A percentile compares a stretch with the other conserved stretches of the same genome.
Evolutionary conservation across 1,284 basidiomycete species (phyloP).

Genomic region (Cutaneotrichosporon curvatum): DNA sequence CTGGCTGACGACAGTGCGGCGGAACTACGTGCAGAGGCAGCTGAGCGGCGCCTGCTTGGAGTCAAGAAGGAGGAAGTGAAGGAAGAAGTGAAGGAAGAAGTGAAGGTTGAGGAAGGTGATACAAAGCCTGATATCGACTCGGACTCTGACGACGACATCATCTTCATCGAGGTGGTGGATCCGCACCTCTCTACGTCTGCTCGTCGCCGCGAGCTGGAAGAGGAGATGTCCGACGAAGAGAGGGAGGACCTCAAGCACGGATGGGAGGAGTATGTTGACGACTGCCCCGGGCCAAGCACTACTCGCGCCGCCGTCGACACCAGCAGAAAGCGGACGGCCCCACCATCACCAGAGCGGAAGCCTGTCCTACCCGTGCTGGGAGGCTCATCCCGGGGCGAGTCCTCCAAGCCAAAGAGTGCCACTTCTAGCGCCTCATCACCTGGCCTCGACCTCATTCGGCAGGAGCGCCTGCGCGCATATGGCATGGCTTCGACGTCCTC

Average conservation of each 20-base stretch:
- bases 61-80: constrained; percentile 2
- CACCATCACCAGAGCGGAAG: too few species aligned
- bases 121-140: not conserved
- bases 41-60: constrained; percentile 26
- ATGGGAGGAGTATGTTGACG: constrained; percentile 27
- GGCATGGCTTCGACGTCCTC: constrained; percentile 14
- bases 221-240: constrained; percentile 36
- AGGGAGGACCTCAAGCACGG: constrained; percentile 23
- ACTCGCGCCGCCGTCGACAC: not conserved
- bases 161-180: constrained; percentile 13
- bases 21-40: constrained; percentile 34
- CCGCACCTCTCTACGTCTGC: constrained; percentile 26
- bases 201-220: constrained; percentile 32
- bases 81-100: not conserved
- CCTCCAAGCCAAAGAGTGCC: too few species aligned
- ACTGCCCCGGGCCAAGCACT: not conserved
- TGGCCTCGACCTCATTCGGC: constrained; percentile 4
- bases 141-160: constrained; percentile 6
- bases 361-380: too few species aligned
- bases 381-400: too few species aligned
- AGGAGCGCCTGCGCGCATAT: constrained; percentile 21
- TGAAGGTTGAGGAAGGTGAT: constrained; percentile 5
- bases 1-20: constrained; percentile 26
- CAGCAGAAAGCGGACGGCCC: too few species aligned
- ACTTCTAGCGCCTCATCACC: too few species aligned